phyloP scores from a whole-genome alignment of 2,329 filamentous ascomycete genomes.

The Pestalotiopsis sp. region DNA sequence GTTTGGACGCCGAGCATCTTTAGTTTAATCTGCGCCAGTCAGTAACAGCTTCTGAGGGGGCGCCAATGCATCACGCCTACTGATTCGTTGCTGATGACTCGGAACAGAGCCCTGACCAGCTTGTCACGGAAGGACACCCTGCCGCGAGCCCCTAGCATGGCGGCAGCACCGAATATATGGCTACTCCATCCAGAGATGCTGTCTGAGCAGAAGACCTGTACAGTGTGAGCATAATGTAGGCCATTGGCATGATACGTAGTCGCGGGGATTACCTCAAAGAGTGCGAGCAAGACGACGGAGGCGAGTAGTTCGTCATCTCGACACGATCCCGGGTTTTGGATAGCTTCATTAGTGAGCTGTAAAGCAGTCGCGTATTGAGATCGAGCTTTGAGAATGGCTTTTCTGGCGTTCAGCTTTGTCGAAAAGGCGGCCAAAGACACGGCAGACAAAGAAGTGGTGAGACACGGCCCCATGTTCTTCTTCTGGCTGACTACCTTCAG shows the following conservation, averaged over 20 bases:
- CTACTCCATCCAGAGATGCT: conserved; percentile 2
- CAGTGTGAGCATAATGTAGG: background rate
- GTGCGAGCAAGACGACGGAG: conserved; percentile 9
- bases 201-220: conserved; percentile 10
- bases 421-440: conserved; percentile 9
- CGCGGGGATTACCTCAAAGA: conserved; percentile 9
- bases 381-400: conserved; percentile 1
- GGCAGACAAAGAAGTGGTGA: conserved; percentile 8
- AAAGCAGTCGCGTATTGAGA: conserved; percentile 7
- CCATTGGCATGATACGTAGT: background rate
- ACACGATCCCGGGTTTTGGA: conserved; percentile 7
- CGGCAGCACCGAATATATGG: conserved; percentile 10
- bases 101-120: conserved; percentile 5
- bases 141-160: conserved; percentile 12
- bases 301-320: conserved; percentile 11
- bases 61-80: background rate
- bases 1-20: conserved; percentile 3
- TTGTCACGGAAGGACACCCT: conserved; percentile 7
- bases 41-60: background rate
- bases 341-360: conserved; percentile 11
- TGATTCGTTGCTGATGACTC: conserved; percentile 10
- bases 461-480: conserved; percentile 5
- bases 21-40: conserved; percentile 6
- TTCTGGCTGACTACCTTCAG: conserved; percentile 9
- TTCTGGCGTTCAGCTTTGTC: conserved; percentile 9